A percentile compares a stretch with the other conserved stretches of the same genome.
Evolutionary conservation across 208 protist species (phyloP).

Genomic region (Balamuthia mandrillaris): DNA sequence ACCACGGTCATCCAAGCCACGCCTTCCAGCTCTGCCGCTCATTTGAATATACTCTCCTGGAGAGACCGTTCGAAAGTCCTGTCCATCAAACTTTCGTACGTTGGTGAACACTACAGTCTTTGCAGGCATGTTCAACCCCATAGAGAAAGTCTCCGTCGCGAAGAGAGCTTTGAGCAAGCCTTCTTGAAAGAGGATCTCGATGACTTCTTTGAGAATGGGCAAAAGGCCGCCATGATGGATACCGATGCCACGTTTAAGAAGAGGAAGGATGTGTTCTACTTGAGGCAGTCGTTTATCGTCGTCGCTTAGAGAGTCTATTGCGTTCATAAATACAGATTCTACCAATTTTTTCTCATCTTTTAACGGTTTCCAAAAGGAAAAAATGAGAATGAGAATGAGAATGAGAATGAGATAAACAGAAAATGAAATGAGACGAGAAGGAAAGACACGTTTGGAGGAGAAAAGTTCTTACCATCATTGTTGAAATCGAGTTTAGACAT

Average conservation of each 20-base stretch:
- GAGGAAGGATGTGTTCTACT: constrained; percentile 82
- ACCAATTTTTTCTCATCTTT: constrained; percentile 81
- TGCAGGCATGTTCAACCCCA: constrained; percentile 99
- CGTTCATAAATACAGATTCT: constrained; percentile 90
- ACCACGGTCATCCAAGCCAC: constrained; percentile 97
- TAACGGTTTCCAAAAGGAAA: constrained; percentile 1
- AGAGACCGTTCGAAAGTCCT: constrained; percentile 87
- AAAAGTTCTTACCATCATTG: constrained; percentile 77
- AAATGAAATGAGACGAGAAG: constrained; percentile 29
- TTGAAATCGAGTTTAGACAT: constrained; percentile 93
- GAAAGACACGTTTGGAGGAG: constrained; percentile 15
- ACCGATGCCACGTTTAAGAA: constrained; percentile 95
- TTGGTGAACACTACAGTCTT: constrained; percentile 97
- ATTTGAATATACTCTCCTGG: constrained; percentile 99
- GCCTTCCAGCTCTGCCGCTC: constrained; percentile 97
- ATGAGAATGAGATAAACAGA: no score
- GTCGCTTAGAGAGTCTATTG: constrained; percentile 86
- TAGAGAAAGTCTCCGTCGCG: constrained; percentile 99
- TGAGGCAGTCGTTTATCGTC: constrained; percentile 22
- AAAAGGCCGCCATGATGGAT: constrained; percentile 99
- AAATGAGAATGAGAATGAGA: no score
- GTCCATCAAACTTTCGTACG: constrained; percentile 98
- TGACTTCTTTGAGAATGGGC: constrained; percentile 98
- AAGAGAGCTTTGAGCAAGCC: constrained; percentile 96
- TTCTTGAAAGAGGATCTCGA: constrained; percentile 99